Percentiles rank a stretch among this genome's conserved stretches.
phyloP scores from a whole-genome alignment of 2,329 filamentous ascomycete genomes.

The Sclerotinia trifoliorum region DNA sequence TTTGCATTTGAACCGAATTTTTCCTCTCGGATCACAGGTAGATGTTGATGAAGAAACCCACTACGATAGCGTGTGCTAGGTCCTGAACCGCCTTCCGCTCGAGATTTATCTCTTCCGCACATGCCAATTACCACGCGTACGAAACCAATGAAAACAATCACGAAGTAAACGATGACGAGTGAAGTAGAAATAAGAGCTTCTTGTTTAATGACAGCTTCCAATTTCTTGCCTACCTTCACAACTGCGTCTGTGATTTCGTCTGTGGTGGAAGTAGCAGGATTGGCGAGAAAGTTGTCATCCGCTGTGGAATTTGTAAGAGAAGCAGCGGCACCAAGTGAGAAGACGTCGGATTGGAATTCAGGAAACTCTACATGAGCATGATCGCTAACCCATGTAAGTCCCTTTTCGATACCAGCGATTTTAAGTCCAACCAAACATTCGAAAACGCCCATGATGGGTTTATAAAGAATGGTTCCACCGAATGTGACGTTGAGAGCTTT shows the following conservation, averaged over 20 bases:
- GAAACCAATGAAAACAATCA: slow-evolving; percentile 74
- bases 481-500: slow-evolving; percentile 74
- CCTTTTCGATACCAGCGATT: slow-evolving; percentile 78
- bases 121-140: slow-evolving; percentile 63
- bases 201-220: slow-evolving; percentile 66
- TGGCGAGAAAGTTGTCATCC: slow-evolving; percentile 72
- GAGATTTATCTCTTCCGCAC: slow-evolving; percentile 56
- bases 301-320: slow-evolving; percentile 57
- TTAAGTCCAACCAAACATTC: slow-evolving; percentile 88
- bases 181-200: slow-evolving; percentile 78
- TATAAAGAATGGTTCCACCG: slow-evolving; percentile 75
- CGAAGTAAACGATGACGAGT: slow-evolving; percentile 73
- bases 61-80: neutral
- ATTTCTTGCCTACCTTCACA: slow-evolving; percentile 62
- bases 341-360: slow-evolving; percentile 72
- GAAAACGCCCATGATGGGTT: slow-evolving; percentile 75
- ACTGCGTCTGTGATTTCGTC: slow-evolving; percentile 82
- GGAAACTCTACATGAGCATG: slow-evolving; percentile 83
- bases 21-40: neutral
- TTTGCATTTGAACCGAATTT: neutral
- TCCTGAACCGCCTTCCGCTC: slow-evolving; percentile 56
- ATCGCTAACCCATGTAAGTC: slow-evolving; percentile 90
- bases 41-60: neutral
- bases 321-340: slow-evolving; percentile 72
- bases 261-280: slow-evolving; percentile 67